Conservation (phyloP, 495 filamentous ascomycete genomes). For the Penicillium roqueforti region DNA sequence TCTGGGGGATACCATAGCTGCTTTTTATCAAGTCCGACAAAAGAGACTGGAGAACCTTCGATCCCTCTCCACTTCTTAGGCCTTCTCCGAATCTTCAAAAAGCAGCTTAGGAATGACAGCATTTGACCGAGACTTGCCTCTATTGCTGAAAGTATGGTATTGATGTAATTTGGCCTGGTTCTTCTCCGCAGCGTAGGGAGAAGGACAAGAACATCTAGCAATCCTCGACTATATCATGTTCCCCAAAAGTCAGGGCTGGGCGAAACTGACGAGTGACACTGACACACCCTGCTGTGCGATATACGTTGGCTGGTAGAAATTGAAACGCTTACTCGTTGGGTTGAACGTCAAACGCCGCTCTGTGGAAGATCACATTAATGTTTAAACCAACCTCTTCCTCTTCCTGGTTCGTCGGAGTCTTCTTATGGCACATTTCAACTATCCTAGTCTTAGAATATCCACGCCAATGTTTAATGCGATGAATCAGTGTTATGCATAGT, state of each 20-base stretch:
- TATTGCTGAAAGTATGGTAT: background rate
- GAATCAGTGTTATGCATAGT: background rate
- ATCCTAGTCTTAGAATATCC: too few species aligned
- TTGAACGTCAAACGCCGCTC: background rate
- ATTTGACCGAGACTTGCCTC: slow-evolving; percentile 4
- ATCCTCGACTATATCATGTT: background rate
- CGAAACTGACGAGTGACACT: slow-evolving; percentile 16
- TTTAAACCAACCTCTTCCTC: background rate
- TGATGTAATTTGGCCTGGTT: background rate
- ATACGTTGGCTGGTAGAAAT: slow-evolving; percentile 1
- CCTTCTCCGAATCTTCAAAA: slow-evolving; percentile 11
- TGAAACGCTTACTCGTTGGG: background rate
- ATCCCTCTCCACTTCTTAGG: slow-evolving; percentile 13
- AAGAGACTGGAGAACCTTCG: background rate
- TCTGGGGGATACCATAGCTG: slow-evolving; percentile 26
- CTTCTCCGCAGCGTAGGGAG: background rate
- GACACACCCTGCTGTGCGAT: slow-evolving; percentile 19
- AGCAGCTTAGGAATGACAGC: slow-evolving; percentile 14
- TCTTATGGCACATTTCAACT: too few species aligned
- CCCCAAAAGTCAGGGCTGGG: slow-evolving; percentile 3
- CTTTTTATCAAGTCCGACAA: slow-evolving; percentile 23
- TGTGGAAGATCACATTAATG: background rate
- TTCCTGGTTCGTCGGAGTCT: background rate
- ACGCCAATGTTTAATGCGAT: too few species aligned
- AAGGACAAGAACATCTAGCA: background rate